Evolutionary conservation across 192 early-diverging fungal species (phyloP).

Genomic region (Linnemannia hyalina): DNA sequence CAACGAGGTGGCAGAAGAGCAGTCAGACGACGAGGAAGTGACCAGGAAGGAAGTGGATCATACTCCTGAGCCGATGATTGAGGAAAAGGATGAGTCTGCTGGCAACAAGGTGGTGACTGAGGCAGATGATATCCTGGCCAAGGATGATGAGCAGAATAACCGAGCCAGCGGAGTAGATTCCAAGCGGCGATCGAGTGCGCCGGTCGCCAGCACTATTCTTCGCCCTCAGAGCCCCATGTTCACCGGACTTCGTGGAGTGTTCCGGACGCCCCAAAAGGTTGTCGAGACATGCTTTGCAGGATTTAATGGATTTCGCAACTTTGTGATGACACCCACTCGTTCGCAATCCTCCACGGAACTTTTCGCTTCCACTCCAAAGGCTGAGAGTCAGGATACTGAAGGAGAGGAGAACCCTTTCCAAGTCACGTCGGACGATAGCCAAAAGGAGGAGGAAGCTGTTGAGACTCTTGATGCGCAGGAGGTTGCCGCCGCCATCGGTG

Average conservation of each 20-base stretch:
- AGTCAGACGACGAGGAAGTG: neutral
- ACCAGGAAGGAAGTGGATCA: neutral
- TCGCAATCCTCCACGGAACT: neutral
- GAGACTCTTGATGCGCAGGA: conserved; percentile 16
- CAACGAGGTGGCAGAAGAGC: neutral
- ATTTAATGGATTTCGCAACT: conserved; percentile 26
- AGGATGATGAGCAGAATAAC: neutral
- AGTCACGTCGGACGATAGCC: neutral
- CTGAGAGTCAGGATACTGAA: neutral
- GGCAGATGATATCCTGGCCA: neutral
- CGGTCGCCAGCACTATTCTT: neutral
- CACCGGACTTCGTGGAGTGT: conserved; percentile 28
- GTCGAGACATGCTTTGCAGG: conserved; percentile 33
- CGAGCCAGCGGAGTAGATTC: neutral
- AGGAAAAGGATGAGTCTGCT: neutral
- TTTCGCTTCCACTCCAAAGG: neutral
- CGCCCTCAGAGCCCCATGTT: conserved; percentile 29
- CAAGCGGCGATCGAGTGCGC: conserved; percentile 24
- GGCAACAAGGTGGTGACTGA: neutral
- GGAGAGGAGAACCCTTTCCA: neutral
- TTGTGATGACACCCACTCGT: conserved; percentile 19
- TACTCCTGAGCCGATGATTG: neutral
- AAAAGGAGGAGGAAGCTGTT: neutral
- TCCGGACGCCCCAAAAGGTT: conserved; percentile 38
- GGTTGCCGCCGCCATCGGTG: neutral